Evolutionary conservation across 345 rosid species (phyloP).

Genomic region (Eucalyptus cloeziana): DNA sequence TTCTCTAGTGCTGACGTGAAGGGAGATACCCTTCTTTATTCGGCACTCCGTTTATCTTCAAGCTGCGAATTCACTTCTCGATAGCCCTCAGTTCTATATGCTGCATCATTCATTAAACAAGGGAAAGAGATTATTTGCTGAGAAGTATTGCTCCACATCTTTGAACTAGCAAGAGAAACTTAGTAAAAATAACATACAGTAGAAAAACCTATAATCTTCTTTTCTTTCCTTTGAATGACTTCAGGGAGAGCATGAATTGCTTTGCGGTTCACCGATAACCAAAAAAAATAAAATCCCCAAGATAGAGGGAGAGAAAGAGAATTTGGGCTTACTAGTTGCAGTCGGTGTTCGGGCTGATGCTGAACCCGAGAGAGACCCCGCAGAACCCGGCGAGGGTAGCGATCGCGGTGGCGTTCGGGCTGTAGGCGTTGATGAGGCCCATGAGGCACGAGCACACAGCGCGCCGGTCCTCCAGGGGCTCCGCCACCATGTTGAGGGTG

Average conservation of each 20-base stretch:
- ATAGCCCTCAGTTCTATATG: background rate
- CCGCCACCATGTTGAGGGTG: slow-evolving; percentile 17
- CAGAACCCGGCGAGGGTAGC: slow-evolving; percentile 76
- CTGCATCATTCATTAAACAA: background rate
- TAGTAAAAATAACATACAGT: background rate
- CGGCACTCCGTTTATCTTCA: background rate
- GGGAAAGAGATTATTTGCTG: background rate
- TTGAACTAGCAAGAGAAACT: background rate
- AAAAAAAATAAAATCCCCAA: background rate
- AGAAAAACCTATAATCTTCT: background rate
- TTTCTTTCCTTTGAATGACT: background rate
- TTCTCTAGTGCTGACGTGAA: background rate
- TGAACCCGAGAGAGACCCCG: slow-evolving; percentile 56
- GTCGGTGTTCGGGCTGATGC: slow-evolving; percentile 49
- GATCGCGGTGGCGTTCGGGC: slow-evolving; percentile 48
- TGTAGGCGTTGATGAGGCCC: slow-evolving; percentile 28
- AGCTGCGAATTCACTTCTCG: background rate
- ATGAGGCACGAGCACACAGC: slow-evolving; percentile 37
- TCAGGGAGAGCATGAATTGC: slow-evolving; percentile 58
- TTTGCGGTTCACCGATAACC: slow-evolving; percentile 32
- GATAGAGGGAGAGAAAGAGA: background rate
- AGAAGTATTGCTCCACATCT: background rate
- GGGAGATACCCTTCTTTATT: background rate
- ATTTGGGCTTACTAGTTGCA: slow-evolving; percentile 31
- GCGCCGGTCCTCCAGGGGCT: slow-evolving; percentile 8